A percentile compares a stretch with the other conserved stretches of the same genome.
Conservation (phyloP, 805 yeast genomes). For the Starmerella etchellsii region DNA sequence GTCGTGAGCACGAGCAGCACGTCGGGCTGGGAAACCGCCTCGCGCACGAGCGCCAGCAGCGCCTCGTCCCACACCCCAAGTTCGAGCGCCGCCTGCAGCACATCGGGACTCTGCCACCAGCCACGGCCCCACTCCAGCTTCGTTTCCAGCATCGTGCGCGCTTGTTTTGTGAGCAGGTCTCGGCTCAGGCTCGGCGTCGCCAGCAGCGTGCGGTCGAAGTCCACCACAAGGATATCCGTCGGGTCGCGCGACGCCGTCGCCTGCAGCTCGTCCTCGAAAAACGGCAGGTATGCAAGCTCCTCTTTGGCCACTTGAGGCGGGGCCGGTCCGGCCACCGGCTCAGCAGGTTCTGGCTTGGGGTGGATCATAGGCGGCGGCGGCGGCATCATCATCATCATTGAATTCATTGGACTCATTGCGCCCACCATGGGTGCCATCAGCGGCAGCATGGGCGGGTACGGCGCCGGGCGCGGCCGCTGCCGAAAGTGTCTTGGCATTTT, state of each 20-base stretch:
- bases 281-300: constrained; percentile 13
- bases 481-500: no score
- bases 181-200: constrained; percentile 11
- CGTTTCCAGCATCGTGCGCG: constrained; percentile 11
- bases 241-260: background rate
- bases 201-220: constrained; percentile 19
- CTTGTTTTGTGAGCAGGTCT: constrained; percentile 10
- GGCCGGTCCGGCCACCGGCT: no score
- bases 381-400: background rate
- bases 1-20: constrained; percentile 17
- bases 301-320: no score
- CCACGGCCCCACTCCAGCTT: constrained; percentile 9
- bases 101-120: constrained; percentile 14
- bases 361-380: no score
- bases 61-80: constrained; percentile 13
- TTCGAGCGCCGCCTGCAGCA: constrained; percentile 13
- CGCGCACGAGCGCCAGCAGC: constrained; percentile 12
- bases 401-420: no score
- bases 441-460: no score
- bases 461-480: no score
- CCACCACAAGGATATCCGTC: constrained; percentile 18
- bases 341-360: no score
- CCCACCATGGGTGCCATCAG: no score
- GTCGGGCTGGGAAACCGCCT: background rate
- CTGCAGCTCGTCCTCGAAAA: constrained; percentile 5